Evolutionary conservation across 176 grass and related monocot species (phyloP).

Genomic region (bread wheat (Triticum aestivum)): DNA sequence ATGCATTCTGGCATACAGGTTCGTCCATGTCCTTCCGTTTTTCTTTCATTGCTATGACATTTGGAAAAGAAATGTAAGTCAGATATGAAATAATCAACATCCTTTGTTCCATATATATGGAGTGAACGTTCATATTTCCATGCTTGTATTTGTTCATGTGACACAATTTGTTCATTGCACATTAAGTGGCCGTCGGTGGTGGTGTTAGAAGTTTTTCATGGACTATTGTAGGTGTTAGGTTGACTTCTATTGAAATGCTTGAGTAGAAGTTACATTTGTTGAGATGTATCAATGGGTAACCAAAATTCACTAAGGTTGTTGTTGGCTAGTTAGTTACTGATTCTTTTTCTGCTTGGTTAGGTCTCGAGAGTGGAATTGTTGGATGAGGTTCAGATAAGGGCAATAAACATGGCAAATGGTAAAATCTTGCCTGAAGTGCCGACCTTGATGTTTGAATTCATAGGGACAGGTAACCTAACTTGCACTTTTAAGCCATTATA

Average conservation of each 20-base stretch:
- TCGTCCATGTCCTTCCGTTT: conserved; percentile 20
- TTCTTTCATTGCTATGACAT: conserved; percentile 11
- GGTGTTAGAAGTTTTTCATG: background rate
- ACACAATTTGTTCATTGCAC: background rate
- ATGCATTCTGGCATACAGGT: conserved; percentile 99
- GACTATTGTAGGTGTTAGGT: background rate
- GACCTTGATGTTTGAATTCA: conserved; percentile 98
- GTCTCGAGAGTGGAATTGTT: conserved; percentile 94
- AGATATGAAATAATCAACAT: background rate
- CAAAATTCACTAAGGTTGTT: conserved; percentile 2
- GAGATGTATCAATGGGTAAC: background rate
- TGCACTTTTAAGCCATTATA: conserved; percentile 6
- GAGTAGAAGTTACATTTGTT: conserved; percentile 7
- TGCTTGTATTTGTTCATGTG: background rate
- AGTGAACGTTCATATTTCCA: conserved; percentile 1
- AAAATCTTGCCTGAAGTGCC: conserved; percentile 90
- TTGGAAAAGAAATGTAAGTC: background rate
- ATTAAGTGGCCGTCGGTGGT: background rate
- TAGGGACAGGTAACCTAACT: conserved; percentile 82
- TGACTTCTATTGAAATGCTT: conserved; percentile 7
- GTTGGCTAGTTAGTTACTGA: background rate
- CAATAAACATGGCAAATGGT: conserved; percentile 91
- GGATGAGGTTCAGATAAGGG: conserved; percentile 97
- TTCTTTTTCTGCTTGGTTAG: conserved; percentile 49
- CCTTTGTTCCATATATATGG: conserved; percentile 5